These are phyloP conservation scores for Gaeumannomyces tritici DNA, from an alignment of 2,329 filamentous ascomycete species.

Conservation along the genomic window DNA sequence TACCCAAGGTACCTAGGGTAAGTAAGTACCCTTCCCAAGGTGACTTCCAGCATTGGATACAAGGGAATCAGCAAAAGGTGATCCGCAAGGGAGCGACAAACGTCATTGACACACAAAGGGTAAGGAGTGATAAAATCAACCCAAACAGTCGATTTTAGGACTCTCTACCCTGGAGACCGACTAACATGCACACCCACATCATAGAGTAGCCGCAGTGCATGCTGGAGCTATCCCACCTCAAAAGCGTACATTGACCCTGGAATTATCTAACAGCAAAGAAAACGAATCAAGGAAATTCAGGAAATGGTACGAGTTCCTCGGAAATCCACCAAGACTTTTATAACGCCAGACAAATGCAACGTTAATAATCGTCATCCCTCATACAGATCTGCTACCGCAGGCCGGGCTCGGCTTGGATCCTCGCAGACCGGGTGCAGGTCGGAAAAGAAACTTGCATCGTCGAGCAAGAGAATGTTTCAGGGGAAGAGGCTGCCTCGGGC, in stretches of 20 bases:
- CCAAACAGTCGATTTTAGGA: background rate
- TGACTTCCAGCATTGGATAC: too few relatives aligned
- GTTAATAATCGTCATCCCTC: slow-evolving; percentile 39
- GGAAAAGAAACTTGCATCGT: slow-evolving; percentile 30
- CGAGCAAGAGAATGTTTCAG: slow-evolving; percentile 1
- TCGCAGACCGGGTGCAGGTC: slow-evolving; percentile 34
- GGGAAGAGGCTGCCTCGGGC: background rate
- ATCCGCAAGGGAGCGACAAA: too few relatives aligned
- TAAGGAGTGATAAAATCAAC: background rate
- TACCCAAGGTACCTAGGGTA: too few relatives aligned
- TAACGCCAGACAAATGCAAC: slow-evolving; percentile 40
- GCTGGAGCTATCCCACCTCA: background rate
- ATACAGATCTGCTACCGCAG: slow-evolving; percentile 26
- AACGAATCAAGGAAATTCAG: background rate
- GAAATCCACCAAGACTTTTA: slow-evolving; percentile 15
- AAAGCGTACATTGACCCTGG: background rate
- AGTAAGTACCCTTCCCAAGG: too few relatives aligned
- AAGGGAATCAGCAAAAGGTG: too few relatives aligned
- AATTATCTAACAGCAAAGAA: background rate
- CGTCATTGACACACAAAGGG: too few relatives aligned
- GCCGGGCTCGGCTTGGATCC: slow-evolving; percentile 19
- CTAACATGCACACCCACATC: background rate
- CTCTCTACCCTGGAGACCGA: background rate
- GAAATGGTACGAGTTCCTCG: background rate
- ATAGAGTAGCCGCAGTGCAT: background rate